phyloP scores from a whole-genome alignment of 192 early-diverging fungal genomes.

The Coemansia sp. region DNA sequence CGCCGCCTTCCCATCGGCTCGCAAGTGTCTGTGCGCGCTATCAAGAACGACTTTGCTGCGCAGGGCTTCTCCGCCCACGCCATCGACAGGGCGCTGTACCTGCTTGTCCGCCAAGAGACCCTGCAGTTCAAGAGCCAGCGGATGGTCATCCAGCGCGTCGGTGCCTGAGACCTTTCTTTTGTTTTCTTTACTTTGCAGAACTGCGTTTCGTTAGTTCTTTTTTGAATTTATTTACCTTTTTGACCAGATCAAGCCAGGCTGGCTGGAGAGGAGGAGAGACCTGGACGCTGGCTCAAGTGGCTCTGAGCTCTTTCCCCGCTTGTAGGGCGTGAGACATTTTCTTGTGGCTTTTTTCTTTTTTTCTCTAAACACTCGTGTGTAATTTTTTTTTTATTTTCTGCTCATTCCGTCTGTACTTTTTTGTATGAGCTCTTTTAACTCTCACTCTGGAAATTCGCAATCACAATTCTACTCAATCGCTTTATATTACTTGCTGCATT shows the following conservation, averaged over 20 bases:
- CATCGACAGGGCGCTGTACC: conserved; percentile 71
- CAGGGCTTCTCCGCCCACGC: conserved; percentile 58
- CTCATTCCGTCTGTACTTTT: neutral
- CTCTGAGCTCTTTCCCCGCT: no score
- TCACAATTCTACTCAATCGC: neutral
- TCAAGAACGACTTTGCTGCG: conserved; percentile 62
- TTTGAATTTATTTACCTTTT: neutral
- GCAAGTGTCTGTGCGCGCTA: conserved; percentile 60
- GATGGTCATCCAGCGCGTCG: conserved; percentile 56
- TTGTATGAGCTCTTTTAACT: neutral
- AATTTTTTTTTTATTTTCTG: neutral
- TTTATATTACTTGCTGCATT: conserved; percentile 7
- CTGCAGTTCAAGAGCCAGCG: conserved; percentile 80
- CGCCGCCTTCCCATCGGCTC: conserved; percentile 86
- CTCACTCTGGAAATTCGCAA: no score
- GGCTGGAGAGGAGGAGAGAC: no score
- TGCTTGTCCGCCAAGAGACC: conserved; percentile 77
- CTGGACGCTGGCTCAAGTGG: no score
- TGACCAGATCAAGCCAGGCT: no score
- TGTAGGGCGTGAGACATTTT: no score
- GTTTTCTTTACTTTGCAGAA: neutral
- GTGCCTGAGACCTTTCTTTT: conserved; percentile 29
- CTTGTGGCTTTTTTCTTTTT: no score
- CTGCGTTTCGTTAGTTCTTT: neutral
- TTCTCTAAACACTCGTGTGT: no score